Conservation (phyloP, 2,329 filamentous ascomycete species). For the Biscogniauxia mediterranea region DNA sequence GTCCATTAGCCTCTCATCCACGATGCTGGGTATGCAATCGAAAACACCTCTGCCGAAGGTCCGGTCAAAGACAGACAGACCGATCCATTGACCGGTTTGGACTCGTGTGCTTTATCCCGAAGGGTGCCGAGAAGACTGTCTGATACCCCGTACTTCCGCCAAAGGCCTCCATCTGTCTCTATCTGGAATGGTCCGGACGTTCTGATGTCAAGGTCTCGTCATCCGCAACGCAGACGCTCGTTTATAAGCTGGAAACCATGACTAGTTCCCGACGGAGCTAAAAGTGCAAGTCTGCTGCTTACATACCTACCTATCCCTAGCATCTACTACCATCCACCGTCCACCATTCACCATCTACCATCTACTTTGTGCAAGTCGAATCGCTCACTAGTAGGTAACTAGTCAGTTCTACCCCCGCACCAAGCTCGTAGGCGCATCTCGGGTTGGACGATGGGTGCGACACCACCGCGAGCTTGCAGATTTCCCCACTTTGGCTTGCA, state of each 20-base stretch:
- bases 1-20: background rate
- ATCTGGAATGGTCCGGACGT: background rate
- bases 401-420: background rate
- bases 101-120: background rate
- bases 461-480: constrained; percentile 9
- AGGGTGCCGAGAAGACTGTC: background rate
- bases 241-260: background rate
- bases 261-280: background rate
- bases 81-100: background rate
- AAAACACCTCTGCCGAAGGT: background rate
- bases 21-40: background rate
- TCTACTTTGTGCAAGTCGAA: background rate
- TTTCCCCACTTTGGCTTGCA: constrained; percentile 15
- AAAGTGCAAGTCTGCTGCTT: background rate
- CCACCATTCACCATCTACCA: background rate
- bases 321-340: no score
- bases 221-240: background rate
- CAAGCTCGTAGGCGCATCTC: background rate
- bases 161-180: no score
- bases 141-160: background rate
- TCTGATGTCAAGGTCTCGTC: background rate
- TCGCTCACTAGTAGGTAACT: background rate
- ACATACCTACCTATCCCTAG: no score
- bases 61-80: background rate
- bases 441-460: background rate